These are phyloP conservation scores for Penicillium egyptiacum DNA, from an alignment of 495 filamentous ascomycete genomes.

Conservation along the genomic window DNA sequence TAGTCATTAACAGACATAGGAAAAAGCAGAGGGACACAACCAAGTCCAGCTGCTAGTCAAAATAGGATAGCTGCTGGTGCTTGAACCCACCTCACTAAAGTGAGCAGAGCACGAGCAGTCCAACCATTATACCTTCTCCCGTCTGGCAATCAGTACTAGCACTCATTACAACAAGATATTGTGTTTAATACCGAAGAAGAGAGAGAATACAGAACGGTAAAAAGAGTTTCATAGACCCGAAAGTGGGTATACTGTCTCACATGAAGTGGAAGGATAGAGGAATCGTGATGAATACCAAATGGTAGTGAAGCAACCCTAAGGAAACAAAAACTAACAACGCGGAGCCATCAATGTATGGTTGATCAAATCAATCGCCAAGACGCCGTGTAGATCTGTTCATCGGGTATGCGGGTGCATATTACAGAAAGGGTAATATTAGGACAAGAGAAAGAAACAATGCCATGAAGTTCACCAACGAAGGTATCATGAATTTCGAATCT, in stretches of 20 bases:
- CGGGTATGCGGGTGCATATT: constrained; percentile 18
- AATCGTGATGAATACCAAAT: not conserved
- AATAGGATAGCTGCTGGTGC: not conserved
- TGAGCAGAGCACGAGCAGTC: not conserved
- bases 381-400: constrained; percentile 16
- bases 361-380: constrained; percentile 15
- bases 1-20: not conserved
- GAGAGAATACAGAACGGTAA: not conserved
- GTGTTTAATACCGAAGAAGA: not conserved
- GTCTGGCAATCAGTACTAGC: not conserved
- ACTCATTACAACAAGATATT: not conserved
- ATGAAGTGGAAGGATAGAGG: not conserved
- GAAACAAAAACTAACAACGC: constrained; percentile 2
- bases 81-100: not conserved
- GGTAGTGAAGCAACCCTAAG: not conserved
- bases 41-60: not conserved
- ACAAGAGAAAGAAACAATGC: constrained; percentile 4
- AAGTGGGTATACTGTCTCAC: not conserved
- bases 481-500: constrained; percentile 8
- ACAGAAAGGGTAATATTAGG: constrained; percentile 12
- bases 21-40: not conserved
- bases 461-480: not conserved
- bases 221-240: not conserved
- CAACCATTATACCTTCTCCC: not conserved
- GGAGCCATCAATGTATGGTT: constrained; percentile 9